Percentiles rank a stretch among this genome's conserved stretches.
These are phyloP conservation scores for Lecanosticta acicola DNA, from an alignment of 2,329 filamentous ascomycete genomes.

Conservation along the genomic window DNA sequence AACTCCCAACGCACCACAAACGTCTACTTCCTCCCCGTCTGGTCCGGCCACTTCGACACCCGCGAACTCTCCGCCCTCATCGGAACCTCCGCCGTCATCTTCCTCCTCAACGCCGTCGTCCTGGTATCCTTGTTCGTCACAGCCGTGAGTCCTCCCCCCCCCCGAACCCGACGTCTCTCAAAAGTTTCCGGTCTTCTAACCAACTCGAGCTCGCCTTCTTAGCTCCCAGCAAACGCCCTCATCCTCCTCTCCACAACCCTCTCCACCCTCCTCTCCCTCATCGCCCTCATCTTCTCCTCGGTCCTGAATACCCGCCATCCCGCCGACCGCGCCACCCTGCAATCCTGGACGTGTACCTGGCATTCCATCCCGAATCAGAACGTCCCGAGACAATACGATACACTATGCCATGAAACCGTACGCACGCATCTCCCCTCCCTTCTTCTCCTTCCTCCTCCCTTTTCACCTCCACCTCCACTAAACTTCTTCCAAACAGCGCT, in stretches of 20 bases:
- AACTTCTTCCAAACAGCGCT: constrained; percentile 30
- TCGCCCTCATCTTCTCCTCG: constrained; percentile 36
- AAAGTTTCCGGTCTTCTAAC: constrained; percentile 4
- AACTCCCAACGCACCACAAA: constrained; percentile 39
- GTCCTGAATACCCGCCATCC: constrained; percentile 25
- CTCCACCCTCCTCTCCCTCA: constrained; percentile 36
- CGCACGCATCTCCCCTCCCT: constrained; percentile 13
- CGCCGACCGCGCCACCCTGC: constrained; percentile 31
- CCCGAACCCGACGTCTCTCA: not conserved
- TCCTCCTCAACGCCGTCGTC: constrained; percentile 36
- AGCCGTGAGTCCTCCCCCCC: constrained; percentile 11
- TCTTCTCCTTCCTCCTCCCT: not conserved
- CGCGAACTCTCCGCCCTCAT: constrained; percentile 40
- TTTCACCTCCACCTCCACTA: not conserved
- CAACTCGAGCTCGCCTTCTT: too few relatives aligned
- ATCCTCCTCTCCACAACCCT: constrained; percentile 34
- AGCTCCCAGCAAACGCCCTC: constrained; percentile 37
- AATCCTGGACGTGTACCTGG: constrained; percentile 37
- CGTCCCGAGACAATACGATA: constrained; percentile 32
- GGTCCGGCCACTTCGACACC: constrained; percentile 44
- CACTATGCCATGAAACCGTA: constrained; percentile 40
- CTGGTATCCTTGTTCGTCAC: constrained; percentile 36
- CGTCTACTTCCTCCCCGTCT: constrained; percentile 45
- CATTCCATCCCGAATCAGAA: constrained; percentile 17
- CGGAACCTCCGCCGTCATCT: constrained; percentile 34